Percentiles rank a stretch among this genome's conserved stretches.
These are phyloP conservation scores for Lecanicillium sp. DNA, from an alignment of 2,329 filamentous ascomycete species.

Conservation along the genomic window DNA sequence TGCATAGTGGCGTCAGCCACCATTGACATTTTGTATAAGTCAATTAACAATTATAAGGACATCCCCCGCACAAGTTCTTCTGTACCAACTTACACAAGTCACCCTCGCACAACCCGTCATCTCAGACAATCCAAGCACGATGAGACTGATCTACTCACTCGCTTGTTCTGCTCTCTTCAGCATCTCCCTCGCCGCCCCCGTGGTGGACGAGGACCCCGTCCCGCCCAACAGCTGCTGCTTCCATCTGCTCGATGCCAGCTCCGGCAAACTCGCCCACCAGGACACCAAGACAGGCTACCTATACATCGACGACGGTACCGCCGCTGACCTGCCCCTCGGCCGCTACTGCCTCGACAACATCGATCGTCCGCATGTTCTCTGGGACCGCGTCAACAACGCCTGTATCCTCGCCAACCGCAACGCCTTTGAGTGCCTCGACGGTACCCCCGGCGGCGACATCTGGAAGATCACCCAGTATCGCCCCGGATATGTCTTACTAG, in stretches of 20 bases:
- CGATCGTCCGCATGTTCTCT: constrained; percentile 21
- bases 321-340: constrained; percentile 19
- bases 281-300: constrained; percentile 21
- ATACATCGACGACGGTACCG: constrained; percentile 21
- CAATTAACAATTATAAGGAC: too few species aligned
- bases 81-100: constrained; percentile 4
- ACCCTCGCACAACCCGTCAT: too few species aligned
- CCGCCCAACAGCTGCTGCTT: constrained; percentile 27
- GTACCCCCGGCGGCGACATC: constrained; percentile 23
- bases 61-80: too few species aligned
- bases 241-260: constrained; percentile 22
- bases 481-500: constrained; percentile 22
- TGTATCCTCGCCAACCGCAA: constrained; percentile 25
- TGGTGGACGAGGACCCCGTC: constrained; percentile 15
- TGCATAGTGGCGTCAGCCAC: too few species aligned
- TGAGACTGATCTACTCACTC: neutral
- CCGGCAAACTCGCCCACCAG: constrained; percentile 23
- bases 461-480: constrained; percentile 27
- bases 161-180: neutral
- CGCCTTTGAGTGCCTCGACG: constrained; percentile 28
- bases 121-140: neutral
- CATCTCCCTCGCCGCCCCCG: constrained; percentile 15
- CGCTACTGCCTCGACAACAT: constrained; percentile 28
- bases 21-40: too few species aligned
- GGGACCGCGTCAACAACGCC: constrained; percentile 25